Percentiles rank a stretch among this genome's conserved stretches.
These are phyloP conservation scores for Corniculantispora saksenae DNA, from an alignment of 2,329 filamentous ascomycete species.

Conservation along the genomic window DNA sequence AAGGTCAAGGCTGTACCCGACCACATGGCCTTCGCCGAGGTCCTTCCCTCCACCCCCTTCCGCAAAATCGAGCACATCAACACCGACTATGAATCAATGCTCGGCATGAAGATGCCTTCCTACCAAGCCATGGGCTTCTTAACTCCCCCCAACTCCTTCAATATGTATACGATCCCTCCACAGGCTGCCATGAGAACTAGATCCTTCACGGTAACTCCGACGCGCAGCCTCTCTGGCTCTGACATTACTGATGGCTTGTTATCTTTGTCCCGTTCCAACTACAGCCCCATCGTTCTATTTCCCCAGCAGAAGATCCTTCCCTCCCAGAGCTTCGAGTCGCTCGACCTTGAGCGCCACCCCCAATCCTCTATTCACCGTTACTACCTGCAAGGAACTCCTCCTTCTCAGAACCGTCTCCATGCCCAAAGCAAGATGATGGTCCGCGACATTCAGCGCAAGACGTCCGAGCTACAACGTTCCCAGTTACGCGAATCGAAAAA, in stretches of 20 bases:
- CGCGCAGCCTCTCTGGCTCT: slow-evolving; percentile 41
- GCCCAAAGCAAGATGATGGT: slow-evolving; percentile 43
- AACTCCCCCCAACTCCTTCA: slow-evolving; percentile 39
- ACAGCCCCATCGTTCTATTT: slow-evolving; percentile 45
- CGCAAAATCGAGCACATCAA: slow-evolving; percentile 37
- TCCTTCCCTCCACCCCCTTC: slow-evolving; percentile 39
- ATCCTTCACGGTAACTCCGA: slow-evolving; percentile 43
- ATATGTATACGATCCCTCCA: slow-evolving; percentile 38
- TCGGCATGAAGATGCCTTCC: slow-evolving; percentile 38
- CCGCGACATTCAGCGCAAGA: slow-evolving; percentile 46
- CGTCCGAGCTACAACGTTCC: slow-evolving; percentile 44
- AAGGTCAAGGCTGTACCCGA: slow-evolving; percentile 37
- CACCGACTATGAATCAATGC: slow-evolving; percentile 41
- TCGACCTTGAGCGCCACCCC: slow-evolving; percentile 40
- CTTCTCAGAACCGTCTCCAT: slow-evolving; percentile 36
- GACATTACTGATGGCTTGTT: slow-evolving; percentile 39
- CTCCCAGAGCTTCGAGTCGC: slow-evolving; percentile 33
- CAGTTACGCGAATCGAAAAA: slow-evolving; percentile 39
- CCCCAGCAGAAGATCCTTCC: slow-evolving; percentile 33
- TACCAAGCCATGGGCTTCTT: slow-evolving; percentile 38
- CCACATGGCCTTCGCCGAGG: slow-evolving; percentile 33
- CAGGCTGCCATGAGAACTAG: slow-evolving; percentile 33
- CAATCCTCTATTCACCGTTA: slow-evolving; percentile 35
- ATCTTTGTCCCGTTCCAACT: slow-evolving; percentile 42
- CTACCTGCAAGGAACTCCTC: slow-evolving; percentile 32